phyloP scores from a whole-genome alignment of 2,329 filamentous ascomycete genomes.

The Calycina herbarum region DNA sequence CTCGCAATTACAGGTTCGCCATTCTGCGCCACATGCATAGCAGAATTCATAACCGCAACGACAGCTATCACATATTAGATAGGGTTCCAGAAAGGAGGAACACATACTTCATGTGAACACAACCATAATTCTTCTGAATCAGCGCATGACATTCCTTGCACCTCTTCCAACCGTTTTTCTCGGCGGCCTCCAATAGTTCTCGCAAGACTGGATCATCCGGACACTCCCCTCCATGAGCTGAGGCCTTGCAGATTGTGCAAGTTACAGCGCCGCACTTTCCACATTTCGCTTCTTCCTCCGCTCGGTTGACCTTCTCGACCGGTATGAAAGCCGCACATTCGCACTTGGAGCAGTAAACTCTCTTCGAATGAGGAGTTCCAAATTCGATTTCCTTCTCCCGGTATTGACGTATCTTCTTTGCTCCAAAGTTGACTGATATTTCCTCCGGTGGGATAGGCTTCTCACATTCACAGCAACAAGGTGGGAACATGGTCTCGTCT shows the following conservation, averaged over 20 bases:
- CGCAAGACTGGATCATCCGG: conserved; percentile 43
- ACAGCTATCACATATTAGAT: background rate
- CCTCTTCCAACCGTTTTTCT: conserved; percentile 50
- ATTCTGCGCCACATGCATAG: background rate
- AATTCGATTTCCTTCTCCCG: background rate
- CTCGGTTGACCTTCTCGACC: background rate
- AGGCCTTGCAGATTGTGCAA: conserved; percentile 52
- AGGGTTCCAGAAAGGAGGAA: no score
- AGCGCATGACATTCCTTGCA: conserved; percentile 42
- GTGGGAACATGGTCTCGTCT: background rate
- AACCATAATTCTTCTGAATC: no score
- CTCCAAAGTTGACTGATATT: background rate
- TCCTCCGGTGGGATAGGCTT: background rate
- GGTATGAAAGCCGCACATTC: background rate
- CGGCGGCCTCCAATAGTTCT: conserved; percentile 44
- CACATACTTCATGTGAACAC: conserved; percentile 54
- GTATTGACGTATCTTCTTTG: background rate
- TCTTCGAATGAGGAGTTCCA: background rate
- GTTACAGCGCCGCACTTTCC: conserved; percentile 45
- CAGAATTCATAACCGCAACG: background rate
- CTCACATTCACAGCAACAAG: background rate
- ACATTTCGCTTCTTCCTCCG: conserved; percentile 45
- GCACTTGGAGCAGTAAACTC: background rate
- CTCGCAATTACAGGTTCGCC: background rate
- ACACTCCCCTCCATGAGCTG: conserved; percentile 49